Evolutionary conservation across 495 filamentous ascomycete species (phyloP), one percentile per base, ranked within the genome.

Genomic region (Hypoxylon crocopeplum): DNA sequence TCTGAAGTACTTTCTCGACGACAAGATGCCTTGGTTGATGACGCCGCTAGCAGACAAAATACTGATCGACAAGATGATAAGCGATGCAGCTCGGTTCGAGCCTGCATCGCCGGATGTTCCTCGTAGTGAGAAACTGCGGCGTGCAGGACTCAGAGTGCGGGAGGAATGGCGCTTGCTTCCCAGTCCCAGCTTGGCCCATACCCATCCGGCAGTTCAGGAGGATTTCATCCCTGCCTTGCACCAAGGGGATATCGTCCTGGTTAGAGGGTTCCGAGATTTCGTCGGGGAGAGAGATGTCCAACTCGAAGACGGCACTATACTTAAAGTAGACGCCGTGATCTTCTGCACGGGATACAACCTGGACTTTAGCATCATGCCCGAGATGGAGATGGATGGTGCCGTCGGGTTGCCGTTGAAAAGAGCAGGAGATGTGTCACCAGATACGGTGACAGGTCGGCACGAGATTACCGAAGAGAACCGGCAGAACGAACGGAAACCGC

Each of bases 321-420:
- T 67, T 13, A 59, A 67, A 36, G 62, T 64, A 11, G 69, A 71
- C 16, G 56, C 53, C 1, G 54, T 69, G 25, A 66, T 72, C 22
- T 67, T 56, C 25, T 71, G 69, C 27, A 69, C 63, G 3, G 66
- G 69, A n/a, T 69, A 67, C 38, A 17, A 52, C 1, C 40, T 42
- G 1, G 66, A 67, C 44, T 63, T 69, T 24, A 47, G 49, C 33
- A 61, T 67, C 38, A 59, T 62, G 32, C 61, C 61, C 4, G 56
- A 65, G 42, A 20, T 59, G 19, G 54, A 64, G 40, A 59, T 59
- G 49, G 59, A 61, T 27, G 57, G 54, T 20, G 42, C 48, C 12
- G 25, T 13, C 11, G 60, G 39, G 30, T 12, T 64, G n/a, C 53
- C 54, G n/a, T n/a, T 48, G 15, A 47, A 12, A 46, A 59, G 6